Evolutionary conservation across 2,329 filamentous ascomycete species (phyloP).

Genomic region (Dactylonectria estremocensis): DNA sequence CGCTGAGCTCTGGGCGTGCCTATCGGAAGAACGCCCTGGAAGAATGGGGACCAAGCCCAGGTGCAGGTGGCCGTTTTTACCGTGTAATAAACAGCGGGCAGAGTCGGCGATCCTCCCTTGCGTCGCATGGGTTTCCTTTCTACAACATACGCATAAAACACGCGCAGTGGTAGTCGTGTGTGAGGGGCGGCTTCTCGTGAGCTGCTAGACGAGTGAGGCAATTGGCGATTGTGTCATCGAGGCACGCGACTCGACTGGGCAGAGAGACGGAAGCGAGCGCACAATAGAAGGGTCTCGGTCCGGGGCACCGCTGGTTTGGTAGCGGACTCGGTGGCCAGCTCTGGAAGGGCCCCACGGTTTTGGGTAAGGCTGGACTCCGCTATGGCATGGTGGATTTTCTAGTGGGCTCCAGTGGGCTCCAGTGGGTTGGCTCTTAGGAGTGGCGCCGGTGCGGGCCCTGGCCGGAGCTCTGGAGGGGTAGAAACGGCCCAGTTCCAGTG

Average conservation of each 20-base stretch:
- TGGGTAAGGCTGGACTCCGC: slow-evolving; percentile 32
- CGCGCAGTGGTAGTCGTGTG: neutral
- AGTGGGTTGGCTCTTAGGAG: slow-evolving; percentile 11
- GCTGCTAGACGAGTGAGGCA: neutral
- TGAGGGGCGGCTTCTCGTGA: neutral
- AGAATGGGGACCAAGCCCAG: slow-evolving; percentile 41
- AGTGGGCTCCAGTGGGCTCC: slow-evolving; percentile 16
- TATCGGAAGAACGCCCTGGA: slow-evolving; percentile 47
- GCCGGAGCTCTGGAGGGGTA: slow-evolving; percentile 11
- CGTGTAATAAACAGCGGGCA: slow-evolving; percentile 34
- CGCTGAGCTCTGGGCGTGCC: slow-evolving; percentile 41
- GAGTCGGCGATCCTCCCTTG: slow-evolving; percentile 35
- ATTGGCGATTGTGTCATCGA: slow-evolving; percentile 9
- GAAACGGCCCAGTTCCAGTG: slow-evolving; percentile 7
- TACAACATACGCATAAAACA: no score
- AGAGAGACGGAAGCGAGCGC: slow-evolving; percentile 23
- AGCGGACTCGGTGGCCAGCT: slow-evolving; percentile 12
- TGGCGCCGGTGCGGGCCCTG: slow-evolving; percentile 20
- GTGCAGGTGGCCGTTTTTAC: slow-evolving; percentile 38
- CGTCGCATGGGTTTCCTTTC: neutral
- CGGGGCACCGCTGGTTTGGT: slow-evolving; percentile 5
- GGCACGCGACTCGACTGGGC: slow-evolving; percentile 43
- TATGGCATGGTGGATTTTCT: slow-evolving; percentile 13
- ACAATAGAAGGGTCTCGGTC: slow-evolving; percentile 2
- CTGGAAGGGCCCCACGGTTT: slow-evolving; percentile 30